These are phyloP conservation scores for Secale cereale DNA, from an alignment of 176 grass and related monocot species.

Conservation along the genomic window DNA sequence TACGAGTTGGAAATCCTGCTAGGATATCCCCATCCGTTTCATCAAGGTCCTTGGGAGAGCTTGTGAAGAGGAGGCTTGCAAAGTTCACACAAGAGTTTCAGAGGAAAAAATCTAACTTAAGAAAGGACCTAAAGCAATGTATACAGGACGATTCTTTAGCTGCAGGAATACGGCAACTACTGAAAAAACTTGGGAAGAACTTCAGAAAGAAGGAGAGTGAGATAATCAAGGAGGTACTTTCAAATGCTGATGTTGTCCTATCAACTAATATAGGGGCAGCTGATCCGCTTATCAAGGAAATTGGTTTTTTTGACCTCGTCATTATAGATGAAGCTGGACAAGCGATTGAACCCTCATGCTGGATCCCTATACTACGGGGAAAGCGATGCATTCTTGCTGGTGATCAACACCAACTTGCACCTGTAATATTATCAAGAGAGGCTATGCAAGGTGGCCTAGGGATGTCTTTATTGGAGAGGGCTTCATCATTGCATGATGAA, in stretches of 20 bases:
- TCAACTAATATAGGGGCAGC: slow-evolving; percentile 82
- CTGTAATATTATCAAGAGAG: slow-evolving; percentile 79
- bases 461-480: slow-evolving; percentile 84
- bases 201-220: slow-evolving; percentile 84
- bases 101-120: slow-evolving; percentile 78
- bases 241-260: slow-evolving; percentile 71
- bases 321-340: slow-evolving; percentile 92
- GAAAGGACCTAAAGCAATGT: slow-evolving; percentile 78
- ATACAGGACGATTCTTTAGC: slow-evolving; percentile 66
- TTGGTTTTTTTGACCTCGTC: slow-evolving; percentile 72
- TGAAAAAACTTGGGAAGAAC: slow-evolving; percentile 74
- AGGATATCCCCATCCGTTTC: slow-evolving; percentile 69
- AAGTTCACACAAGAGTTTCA: slow-evolving; percentile 77
- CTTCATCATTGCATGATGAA: slow-evolving; percentile 62
- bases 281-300: slow-evolving; percentile 70
- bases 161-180: slow-evolving; percentile 69
- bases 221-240: slow-evolving; percentile 64
- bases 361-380: slow-evolving; percentile 88
- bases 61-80: slow-evolving; percentile 60
- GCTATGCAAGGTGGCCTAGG: slow-evolving; percentile 79
- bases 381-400: slow-evolving; percentile 85
- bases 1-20: slow-evolving; percentile 81
- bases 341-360: slow-evolving; percentile 85
- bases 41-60: slow-evolving; percentile 67
- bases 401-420: slow-evolving; percentile 75